phyloP scores from a whole-genome alignment of 2,329 filamentous ascomycete species.

The Eutypa lata region DNA sequence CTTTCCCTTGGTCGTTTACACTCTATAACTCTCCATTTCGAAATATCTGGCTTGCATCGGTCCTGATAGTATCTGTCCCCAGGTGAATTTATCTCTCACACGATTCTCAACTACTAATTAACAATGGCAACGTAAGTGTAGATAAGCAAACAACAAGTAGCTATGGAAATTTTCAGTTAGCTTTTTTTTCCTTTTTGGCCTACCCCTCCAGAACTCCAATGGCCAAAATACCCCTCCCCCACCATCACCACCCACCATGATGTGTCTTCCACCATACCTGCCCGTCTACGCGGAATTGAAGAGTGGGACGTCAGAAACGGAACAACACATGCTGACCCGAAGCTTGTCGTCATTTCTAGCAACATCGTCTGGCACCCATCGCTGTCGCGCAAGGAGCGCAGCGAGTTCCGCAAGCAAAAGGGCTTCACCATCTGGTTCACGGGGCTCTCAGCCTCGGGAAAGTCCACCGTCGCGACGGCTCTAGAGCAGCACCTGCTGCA shows the following conservation, averaged over 20 bases:
- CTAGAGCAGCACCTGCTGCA: conserved; percentile 96
- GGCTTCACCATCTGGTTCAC: conserved; percentile 98
- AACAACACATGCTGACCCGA: too few species aligned
- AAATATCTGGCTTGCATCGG: background rate
- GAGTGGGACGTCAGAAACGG: too few species aligned
- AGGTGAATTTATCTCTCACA: background rate
- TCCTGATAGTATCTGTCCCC: background rate
- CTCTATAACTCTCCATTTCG: background rate
- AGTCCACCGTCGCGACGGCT: conserved; percentile 94
- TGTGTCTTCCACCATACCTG: background rate
- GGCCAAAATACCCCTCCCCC: too few species aligned
- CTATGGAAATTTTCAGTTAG: too few species aligned
- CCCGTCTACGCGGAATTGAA: too few species aligned
- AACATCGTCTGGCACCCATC: conserved; percentile 90
- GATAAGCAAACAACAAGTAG: too few species aligned
- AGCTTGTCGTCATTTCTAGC: too few species aligned
- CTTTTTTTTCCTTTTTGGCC: too few species aligned
- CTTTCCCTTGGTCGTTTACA: too few species aligned
- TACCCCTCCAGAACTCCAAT: too few species aligned
- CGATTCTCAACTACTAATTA: conserved; percentile 1
- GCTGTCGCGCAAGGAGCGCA: conserved; percentile 75
- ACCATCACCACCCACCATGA: too few species aligned
- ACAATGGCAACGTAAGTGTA: conserved; percentile 28
- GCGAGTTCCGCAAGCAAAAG: conserved; percentile 71
- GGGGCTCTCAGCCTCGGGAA: conserved; percentile 91